phyloP scores from a whole-genome alignment of 345 rosid species.

The Brassica cretica region DNA sequence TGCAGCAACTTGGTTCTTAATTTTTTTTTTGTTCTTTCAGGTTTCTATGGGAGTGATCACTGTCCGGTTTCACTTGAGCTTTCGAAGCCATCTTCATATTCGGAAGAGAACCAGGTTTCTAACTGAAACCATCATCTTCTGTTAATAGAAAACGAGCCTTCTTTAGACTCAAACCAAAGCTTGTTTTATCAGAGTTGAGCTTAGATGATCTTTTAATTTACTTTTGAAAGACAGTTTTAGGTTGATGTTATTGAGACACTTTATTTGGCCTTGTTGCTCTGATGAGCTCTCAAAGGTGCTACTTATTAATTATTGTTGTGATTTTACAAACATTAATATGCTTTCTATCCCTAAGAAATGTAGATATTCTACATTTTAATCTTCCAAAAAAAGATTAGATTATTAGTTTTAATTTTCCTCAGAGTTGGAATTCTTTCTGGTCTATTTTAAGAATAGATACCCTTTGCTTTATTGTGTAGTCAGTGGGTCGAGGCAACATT shows the following conservation, averaged over 20 bases:
- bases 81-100: slow-evolving; percentile 41
- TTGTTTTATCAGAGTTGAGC: slow-evolving; percentile 16
- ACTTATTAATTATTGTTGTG: slow-evolving; percentile 7
- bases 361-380: slow-evolving; percentile 4
- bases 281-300: slow-evolving; percentile 3
- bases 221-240: slow-evolving; percentile 4
- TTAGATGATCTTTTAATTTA: slow-evolving; percentile 14
- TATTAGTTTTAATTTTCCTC: neutral
- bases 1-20: slow-evolving; percentile 28
- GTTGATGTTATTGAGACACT: slow-evolving; percentile 26
- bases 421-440: neutral
- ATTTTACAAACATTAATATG: slow-evolving; percentile 7
- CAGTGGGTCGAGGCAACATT: slow-evolving; percentile 28
- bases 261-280: slow-evolving; percentile 17
- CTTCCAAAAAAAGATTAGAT: neutral
- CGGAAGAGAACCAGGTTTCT: slow-evolving; percentile 32
- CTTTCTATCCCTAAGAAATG: neutral
- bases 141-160: neutral
- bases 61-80: slow-evolving; percentile 88
- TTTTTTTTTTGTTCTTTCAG: slow-evolving; percentile 38
- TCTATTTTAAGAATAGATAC: slow-evolving; percentile 27
- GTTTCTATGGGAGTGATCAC: slow-evolving; percentile 90
- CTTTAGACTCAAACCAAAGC: slow-evolving; percentile 2
- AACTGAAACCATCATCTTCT: slow-evolving; percentile 12
- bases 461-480: slow-evolving; percentile 20